Evolutionary conservation across 2,329 filamentous ascomycete species (phyloP).

Genomic region (Cladosporium cucumerinum): DNA sequence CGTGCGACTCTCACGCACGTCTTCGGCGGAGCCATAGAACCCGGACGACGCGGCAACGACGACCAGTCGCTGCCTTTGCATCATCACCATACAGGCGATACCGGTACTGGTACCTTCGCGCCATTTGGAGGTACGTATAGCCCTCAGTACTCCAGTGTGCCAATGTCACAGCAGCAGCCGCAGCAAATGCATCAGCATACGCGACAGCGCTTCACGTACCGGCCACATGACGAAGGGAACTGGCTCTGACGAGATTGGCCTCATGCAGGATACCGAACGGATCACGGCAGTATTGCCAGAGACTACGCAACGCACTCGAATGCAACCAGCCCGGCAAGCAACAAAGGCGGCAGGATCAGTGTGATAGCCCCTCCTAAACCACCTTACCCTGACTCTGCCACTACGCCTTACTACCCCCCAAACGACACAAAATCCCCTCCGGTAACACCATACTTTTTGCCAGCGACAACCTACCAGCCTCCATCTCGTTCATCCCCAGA

Average conservation of each 20-base stretch:
- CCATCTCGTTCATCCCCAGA: constrained; percentile 6
- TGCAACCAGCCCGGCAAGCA: neutral
- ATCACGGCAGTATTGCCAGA: constrained; percentile 19
- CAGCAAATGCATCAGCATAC: constrained; percentile 9
- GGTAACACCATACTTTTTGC: neutral
- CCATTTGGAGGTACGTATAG: constrained; percentile 31
- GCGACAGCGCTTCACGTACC: constrained; percentile 11
- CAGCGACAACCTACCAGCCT: constrained; percentile 17
- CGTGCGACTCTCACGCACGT: constrained; percentile 21
- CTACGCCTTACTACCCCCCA: neutral
- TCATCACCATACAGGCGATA: constrained; percentile 24
- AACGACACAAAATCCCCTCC: neutral
- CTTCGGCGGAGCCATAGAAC: constrained; percentile 19
- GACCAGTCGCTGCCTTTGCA: constrained; percentile 18
- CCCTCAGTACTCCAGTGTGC: constrained; percentile 20
- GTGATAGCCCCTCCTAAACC: neutral
- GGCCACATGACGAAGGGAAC: neutral
- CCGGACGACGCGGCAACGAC: constrained; percentile 9
- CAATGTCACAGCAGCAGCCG: constrained; percentile 29
- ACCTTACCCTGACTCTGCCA: neutral
- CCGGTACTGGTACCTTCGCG: constrained; percentile 27
- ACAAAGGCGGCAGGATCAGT: neutral
- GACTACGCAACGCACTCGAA: neutral
- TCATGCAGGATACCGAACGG: constrained; percentile 8
- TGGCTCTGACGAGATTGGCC: constrained; percentile 8